Evolutionary conservation across 495 filamentous ascomycete species (phyloP), one percentile per base, ranked within the genome.

Genomic region (Cladorrhinum samala): DNA sequence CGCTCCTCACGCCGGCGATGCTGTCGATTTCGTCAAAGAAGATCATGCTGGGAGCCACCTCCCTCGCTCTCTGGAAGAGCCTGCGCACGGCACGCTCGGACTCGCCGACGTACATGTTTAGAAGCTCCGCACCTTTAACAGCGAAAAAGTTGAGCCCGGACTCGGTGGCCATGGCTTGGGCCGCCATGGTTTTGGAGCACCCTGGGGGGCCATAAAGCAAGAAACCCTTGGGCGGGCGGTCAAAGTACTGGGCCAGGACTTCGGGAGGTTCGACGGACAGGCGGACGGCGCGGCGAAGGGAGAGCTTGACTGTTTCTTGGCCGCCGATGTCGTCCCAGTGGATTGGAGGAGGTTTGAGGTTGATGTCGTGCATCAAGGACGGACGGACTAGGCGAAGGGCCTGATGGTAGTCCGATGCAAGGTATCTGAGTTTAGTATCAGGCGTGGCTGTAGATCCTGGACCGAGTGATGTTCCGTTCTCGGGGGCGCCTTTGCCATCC

Each of bases 21-120:
- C 90, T 84, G 72, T 98, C 93, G 60, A 98, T 94, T 67, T 98
- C 93, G 67, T 98, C 93, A 62, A 98, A 97, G 75, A 98, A 98
- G 53, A 98, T 90, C 65, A 98, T 92, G 65, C 87, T 89, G 3
- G 93, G 93, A 49, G 83, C 83, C 20, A 91, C 93, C 37, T 87
- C 84, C 40, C 89, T 78, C 2, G 93, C 93, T 57, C 90, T 89
- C 46, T 84, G 78, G 68, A 98, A 98, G 8, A 96, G 80, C 43
- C 93, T 88, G 45, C 93, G 81, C 40, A 98, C 76, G 21, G 86
- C 83, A 8, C 91, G 84, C 72, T 98, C 93, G 5, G 91, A 92
- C 69, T 98, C 93, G 49, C 93, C 93, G 19, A 98, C 91, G 69
- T 96, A 98, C 90, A 94, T 96, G 70, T 85, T 95, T 50, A 96